Evolutionary conservation across 805 yeast species (phyloP).

Genomic region (Candida andamanensis): DNA sequence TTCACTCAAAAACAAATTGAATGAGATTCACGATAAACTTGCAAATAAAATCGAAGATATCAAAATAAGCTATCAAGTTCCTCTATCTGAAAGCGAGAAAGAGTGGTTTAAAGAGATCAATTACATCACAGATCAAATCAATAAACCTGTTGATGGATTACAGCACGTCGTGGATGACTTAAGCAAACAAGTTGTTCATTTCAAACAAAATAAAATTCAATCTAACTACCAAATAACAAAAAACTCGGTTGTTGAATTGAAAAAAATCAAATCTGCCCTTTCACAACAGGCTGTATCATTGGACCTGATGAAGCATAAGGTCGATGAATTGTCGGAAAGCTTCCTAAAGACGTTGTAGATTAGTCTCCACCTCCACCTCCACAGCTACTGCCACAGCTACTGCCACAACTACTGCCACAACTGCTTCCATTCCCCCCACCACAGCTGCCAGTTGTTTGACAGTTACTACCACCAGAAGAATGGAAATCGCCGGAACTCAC

Average conservation of each 20-base stretch:
- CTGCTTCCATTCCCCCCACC: too few species aligned
- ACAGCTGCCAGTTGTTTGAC: too few species aligned
- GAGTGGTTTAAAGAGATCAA: slow-evolving; percentile 36
- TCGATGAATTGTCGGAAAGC: slow-evolving; percentile 1
- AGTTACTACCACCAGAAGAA: too few species aligned
- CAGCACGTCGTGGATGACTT: slow-evolving; percentile 12
- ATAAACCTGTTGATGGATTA: slow-evolving; percentile 10
- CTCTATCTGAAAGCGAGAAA: slow-evolving; percentile 31
- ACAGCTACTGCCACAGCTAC: too few species aligned
- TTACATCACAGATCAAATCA: slow-evolving; percentile 12
- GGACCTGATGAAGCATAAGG: slow-evolving; percentile 1
- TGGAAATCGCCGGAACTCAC: too few species aligned
- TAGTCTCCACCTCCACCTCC: too few species aligned
- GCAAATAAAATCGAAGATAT: slow-evolving; percentile 18
- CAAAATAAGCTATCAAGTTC: slow-evolving; percentile 19
- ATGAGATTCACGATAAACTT: slow-evolving; percentile 18
- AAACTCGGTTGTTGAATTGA: neutral
- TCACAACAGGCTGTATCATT: slow-evolving; percentile 1
- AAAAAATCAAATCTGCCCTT: neutral
- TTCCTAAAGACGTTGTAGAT: too few species aligned
- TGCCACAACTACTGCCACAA: too few species aligned
- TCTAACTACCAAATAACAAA: neutral
- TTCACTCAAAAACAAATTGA: slow-evolving; percentile 12
- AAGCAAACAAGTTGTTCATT: slow-evolving; percentile 15
- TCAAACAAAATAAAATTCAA: neutral